Evolutionary conservation across 306 rosid species (phyloP).

Genomic region (Astragalus glycyphyllos): DNA sequence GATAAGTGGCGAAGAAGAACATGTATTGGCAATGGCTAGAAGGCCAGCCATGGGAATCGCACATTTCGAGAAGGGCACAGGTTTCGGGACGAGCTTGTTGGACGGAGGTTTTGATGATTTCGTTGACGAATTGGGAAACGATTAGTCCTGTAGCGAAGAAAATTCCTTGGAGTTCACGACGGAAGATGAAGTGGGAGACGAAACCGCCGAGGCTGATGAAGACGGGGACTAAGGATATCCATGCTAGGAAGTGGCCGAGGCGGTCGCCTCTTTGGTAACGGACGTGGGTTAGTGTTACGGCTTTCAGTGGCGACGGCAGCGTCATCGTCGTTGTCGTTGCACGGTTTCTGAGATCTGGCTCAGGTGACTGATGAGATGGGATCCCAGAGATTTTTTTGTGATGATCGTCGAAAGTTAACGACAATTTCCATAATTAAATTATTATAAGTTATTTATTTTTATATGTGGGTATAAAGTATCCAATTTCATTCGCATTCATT

Average conservation of each 20-base stretch:
- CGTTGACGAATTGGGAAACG: conserved; percentile 77
- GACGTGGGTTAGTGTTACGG: conserved; percentile 80
- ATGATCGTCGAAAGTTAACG: too few relatives aligned
- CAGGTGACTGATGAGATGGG: background rate
- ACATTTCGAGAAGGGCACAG: conserved; percentile 75
- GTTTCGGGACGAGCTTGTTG: conserved; percentile 87
- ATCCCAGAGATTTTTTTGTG: background rate
- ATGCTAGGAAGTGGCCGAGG: conserved; percentile 80
- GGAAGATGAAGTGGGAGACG: conserved; percentile 85
- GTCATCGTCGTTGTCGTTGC: conserved; percentile 27
- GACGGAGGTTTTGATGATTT: conserved; percentile 69
- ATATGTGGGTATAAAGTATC: too few relatives aligned
- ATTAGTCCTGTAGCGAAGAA: conserved; percentile 79
- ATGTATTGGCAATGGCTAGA: conserved; percentile 92
- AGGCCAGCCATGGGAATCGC: conserved; percentile 98
- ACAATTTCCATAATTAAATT: too few relatives aligned
- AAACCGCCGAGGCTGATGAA: conserved; percentile 89
- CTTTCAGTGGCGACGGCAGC: conserved; percentile 56
- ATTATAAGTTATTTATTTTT: too few relatives aligned
- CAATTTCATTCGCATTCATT: too few relatives aligned
- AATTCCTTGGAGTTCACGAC: conserved; percentile 90
- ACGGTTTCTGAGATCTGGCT: background rate
- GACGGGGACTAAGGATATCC: conserved; percentile 86
- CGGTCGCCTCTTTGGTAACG: conserved; percentile 77
- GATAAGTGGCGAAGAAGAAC: conserved; percentile 85